Conservation (phyloP, 352 stramenopile genomes). For the Pythium phragmitis region DNA sequence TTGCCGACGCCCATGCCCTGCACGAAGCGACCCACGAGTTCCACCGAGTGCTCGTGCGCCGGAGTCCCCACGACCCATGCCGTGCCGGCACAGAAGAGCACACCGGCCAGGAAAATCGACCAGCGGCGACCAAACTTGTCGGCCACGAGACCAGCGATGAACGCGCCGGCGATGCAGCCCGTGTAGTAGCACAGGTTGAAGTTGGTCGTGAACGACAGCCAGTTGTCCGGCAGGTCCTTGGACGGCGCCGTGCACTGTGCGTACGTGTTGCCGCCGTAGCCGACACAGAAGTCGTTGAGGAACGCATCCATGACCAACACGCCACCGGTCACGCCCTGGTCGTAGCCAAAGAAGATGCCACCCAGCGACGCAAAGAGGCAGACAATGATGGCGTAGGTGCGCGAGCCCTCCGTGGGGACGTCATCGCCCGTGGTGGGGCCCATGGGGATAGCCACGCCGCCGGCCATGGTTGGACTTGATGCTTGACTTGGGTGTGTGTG, state of each 20-base stretch:
- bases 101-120: conserved; percentile 30
- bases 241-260: conserved; percentile 21
- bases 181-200: conserved; percentile 48
- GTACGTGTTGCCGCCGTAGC: conserved; percentile 39
- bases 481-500: neutral
- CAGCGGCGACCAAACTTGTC: conserved; percentile 37
- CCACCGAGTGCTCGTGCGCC: conserved; percentile 17
- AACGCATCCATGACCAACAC: conserved; percentile 50
- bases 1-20: conserved; percentile 43
- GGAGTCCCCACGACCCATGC: conserved; percentile 28
- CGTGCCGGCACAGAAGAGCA: conserved; percentile 40
- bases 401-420: conserved; percentile 8
- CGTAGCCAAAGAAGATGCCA: conserved; percentile 54
- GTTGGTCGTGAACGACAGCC: conserved; percentile 37
- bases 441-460: conserved; percentile 14
- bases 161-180: conserved; percentile 41
- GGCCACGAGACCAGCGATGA: conserved; percentile 29
- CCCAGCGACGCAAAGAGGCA: conserved; percentile 44
- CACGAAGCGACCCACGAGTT: conserved; percentile 31
- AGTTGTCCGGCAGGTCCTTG: conserved; percentile 35
- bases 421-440: conserved; percentile 3
- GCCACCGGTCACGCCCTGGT: conserved; percentile 39
- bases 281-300: conserved; percentile 41
- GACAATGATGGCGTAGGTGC: conserved; percentile 36
- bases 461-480: conserved; percentile 13